A percentile compares a stretch with the other conserved stretches of the same genome.
These are phyloP conservation scores for Leccinum disarticulatum DNA, from an alignment of 768 basidiomycete species.

Conservation along the genomic window DNA sequence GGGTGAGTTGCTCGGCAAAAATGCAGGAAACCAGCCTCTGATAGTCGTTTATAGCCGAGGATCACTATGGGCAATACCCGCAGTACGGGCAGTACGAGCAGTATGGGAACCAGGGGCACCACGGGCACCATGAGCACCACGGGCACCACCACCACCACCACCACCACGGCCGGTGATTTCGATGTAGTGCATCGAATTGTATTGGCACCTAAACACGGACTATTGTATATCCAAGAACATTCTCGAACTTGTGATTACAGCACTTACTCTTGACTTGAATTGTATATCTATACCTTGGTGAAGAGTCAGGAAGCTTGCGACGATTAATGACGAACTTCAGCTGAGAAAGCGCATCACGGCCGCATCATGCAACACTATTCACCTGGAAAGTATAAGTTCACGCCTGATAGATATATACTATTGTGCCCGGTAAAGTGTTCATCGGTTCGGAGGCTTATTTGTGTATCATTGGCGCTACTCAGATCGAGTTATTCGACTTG, in stretches of 20 bases:
- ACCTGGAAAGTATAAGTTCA: neutral
- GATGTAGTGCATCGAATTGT: neutral
- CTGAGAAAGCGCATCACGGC: neutral
- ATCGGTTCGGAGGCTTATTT: neutral
- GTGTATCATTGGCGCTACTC: neutral
- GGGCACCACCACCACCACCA: neutral
- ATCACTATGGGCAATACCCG: neutral
- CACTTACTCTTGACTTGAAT: neutral
- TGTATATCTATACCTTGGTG: neutral
- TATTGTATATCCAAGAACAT: slow-evolving; percentile 10
- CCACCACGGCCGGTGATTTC: neutral
- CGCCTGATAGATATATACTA: neutral
- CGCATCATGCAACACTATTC: neutral
- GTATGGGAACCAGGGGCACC: neutral
- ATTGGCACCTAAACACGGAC: neutral
- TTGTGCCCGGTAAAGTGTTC: neutral
- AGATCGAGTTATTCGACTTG: neutral
- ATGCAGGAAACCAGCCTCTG: neutral
- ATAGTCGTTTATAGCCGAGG: slow-evolving; percentile 11
- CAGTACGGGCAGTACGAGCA: neutral
- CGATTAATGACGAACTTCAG: neutral
- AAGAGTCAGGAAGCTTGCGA: neutral
- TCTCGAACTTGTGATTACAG: neutral
- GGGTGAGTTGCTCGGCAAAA: slow-evolving; percentile 21
- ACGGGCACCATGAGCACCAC: neutral